A percentile compares a stretch with the other conserved stretches of the same genome.
These are phyloP conservation scores for Acidiella bohemica DNA, from an alignment of 495 filamentous ascomycete genomes.

Conservation along the genomic window DNA sequence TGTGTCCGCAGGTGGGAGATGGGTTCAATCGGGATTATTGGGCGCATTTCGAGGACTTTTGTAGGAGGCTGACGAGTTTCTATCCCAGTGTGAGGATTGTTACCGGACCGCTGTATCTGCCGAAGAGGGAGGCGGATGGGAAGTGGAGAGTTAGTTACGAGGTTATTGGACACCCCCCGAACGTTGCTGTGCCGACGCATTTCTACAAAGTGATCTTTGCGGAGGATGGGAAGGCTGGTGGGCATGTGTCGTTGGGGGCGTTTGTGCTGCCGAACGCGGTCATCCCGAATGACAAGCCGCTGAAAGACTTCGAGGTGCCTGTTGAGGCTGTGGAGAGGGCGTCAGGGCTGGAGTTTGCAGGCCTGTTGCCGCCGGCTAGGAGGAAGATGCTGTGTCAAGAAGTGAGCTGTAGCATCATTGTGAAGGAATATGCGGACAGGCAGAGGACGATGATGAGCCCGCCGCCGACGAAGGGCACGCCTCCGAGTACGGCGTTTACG, in stretches of 20 bases:
- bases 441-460: slow-evolving; percentile 35
- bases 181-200: slow-evolving; percentile 90
- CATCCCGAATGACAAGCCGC: slow-evolving; percentile 73
- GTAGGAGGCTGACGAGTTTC: slow-evolving; percentile 60
- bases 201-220: slow-evolving; percentile 98
- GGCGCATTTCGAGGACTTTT: slow-evolving; percentile 97
- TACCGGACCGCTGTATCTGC: slow-evolving; percentile 87
- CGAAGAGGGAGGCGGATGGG: slow-evolving; percentile 62
- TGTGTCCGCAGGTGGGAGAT: slow-evolving; percentile 95
- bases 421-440: slow-evolving; percentile 56
- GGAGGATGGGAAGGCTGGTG: slow-evolving; percentile 59
- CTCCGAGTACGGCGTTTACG: slow-evolving; percentile 3
- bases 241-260: slow-evolving; percentile 77
- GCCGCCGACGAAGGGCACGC: slow-evolving; percentile 6
- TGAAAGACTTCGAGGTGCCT: slow-evolving; percentile 87
- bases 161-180: slow-evolving; percentile 90
- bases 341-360: slow-evolving; percentile 79
- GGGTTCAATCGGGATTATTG: slow-evolving; percentile 99
- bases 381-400: slow-evolving; percentile 76
- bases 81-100: slow-evolving; percentile 86
- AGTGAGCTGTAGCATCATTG: slow-evolving; percentile 61
- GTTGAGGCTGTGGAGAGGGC: slow-evolving; percentile 84
- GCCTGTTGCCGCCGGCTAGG: slow-evolving; percentile 55
- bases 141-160: slow-evolving; percentile 95
- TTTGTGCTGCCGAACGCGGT: slow-evolving; percentile 89